Evolutionary conservation across 164 flowering plant species (phyloP).

Genomic region (Echeveria elegans): DNA sequence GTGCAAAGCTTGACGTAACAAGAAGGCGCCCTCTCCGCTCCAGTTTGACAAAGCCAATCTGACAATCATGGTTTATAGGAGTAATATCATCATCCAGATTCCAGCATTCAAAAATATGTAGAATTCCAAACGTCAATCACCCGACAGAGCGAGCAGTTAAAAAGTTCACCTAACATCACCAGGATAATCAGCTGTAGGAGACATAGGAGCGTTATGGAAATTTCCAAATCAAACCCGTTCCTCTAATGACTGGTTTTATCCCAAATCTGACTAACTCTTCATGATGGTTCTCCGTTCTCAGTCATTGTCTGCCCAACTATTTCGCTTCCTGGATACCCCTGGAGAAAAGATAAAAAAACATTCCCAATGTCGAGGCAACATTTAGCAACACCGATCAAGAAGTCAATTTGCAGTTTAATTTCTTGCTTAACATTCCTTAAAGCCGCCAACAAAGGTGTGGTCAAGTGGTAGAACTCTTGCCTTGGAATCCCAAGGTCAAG

Average conservation of each 20-base stretch:
- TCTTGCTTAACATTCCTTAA: neutral
- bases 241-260: slow-evolving; percentile 57
- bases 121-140: neutral
- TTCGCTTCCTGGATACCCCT: slow-evolving; percentile 79
- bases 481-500: too few species aligned
- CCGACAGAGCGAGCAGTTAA: neutral
- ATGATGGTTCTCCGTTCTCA: slow-evolving; percentile 72
- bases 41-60: slow-evolving; percentile 78
- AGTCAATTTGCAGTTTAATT: too few species aligned
- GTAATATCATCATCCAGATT: neutral
- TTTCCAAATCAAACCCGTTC: slow-evolving; percentile 19
- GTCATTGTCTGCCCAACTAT: slow-evolving; percentile 75
- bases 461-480: too few species aligned
- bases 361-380: too few species aligned
- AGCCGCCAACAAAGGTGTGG: too few species aligned
- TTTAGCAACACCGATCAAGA: too few species aligned
- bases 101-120: neutral
- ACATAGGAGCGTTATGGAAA: slow-evolving; percentile 94
- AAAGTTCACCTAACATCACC: slow-evolving; percentile 83
- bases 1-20: slow-evolving; percentile 94
- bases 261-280: slow-evolving; percentile 69
- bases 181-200: slow-evolving; percentile 53
- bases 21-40: slow-evolving; percentile 82
- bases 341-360: slow-evolving; percentile 16
- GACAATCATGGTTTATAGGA: slow-evolving; percentile 13